Evolutionary conservation across 257 asterid genomes (phyloP).

Genomic region (Fraxinus americana): DNA sequence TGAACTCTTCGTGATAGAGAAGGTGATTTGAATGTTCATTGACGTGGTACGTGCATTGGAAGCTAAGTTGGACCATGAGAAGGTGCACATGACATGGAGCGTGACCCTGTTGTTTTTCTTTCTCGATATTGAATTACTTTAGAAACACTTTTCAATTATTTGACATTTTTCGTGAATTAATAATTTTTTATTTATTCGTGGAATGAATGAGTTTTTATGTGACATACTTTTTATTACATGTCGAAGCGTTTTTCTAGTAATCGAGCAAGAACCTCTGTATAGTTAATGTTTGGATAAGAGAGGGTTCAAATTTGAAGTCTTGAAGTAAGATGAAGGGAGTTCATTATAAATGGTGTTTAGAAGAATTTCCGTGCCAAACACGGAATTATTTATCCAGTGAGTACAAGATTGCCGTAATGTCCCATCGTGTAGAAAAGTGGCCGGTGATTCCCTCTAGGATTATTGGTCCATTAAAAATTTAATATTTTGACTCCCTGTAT

Average conservation of each 20-base stretch:
- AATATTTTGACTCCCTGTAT: slow-evolving; percentile 3
- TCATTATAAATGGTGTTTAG: background rate
- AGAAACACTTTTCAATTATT: background rate
- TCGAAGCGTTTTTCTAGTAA: no score
- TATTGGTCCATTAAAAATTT: slow-evolving; percentile 19
- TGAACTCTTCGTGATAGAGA: background rate
- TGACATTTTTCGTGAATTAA: background rate
- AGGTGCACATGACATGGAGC: background rate
- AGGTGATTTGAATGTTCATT: background rate
- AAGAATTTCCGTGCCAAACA: background rate
- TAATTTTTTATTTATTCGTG: no score
- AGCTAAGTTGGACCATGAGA: background rate
- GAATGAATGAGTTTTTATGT: no score
- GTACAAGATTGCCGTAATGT: slow-evolving; percentile 13
- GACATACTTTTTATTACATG: no score
- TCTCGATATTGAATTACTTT: background rate
- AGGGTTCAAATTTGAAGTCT: background rate
- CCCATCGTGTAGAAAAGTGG: slow-evolving; percentile 25
- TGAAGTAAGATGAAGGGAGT: background rate
- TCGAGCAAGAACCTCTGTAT: no score
- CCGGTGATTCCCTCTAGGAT: slow-evolving; percentile 15
- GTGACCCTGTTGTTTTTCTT: background rate
- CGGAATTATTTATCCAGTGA: background rate
- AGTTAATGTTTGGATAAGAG: no score
- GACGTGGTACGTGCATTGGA: background rate